Percentiles rank a stretch among this genome's conserved stretches.
phyloP scores from a whole-genome alignment of 768 basidiomycete genomes.

The Lentinus brumalis region DNA sequence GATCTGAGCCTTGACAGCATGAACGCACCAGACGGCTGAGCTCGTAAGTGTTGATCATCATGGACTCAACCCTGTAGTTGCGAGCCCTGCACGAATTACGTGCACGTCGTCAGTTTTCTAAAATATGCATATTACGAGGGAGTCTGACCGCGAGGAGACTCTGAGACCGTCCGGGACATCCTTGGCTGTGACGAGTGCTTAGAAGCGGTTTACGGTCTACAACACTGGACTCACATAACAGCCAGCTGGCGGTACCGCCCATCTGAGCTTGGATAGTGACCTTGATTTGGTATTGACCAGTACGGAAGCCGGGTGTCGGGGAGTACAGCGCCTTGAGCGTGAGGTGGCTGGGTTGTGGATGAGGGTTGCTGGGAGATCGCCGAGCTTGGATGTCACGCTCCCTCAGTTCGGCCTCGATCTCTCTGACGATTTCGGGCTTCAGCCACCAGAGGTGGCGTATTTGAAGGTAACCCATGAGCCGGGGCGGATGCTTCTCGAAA shows the following conservation, averaged over 20 bases:
- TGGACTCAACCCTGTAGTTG: constrained; percentile 45
- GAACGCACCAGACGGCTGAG: constrained; percentile 39
- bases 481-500: constrained; percentile 29
- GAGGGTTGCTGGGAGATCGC: constrained; percentile 6
- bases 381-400: constrained; percentile 35
- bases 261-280: constrained; percentile 47
- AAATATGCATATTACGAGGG: neutral
- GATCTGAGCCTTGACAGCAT: neutral
- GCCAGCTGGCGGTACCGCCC: constrained; percentile 41
- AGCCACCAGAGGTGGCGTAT: constrained; percentile 52
- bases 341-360: constrained; percentile 27
- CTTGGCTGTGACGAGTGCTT: too few species aligned
- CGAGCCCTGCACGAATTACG: constrained; percentile 41
- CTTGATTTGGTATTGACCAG: constrained; percentile 30
- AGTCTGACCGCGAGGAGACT: too few species aligned
- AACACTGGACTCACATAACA: constrained; percentile 35
- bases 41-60: constrained; percentile 46
- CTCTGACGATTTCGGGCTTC: constrained; percentile 43
- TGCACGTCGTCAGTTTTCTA: neutral
- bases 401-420: constrained; percentile 47
- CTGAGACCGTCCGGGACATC: too few species aligned
- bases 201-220: too few species aligned
- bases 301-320: constrained; percentile 23
- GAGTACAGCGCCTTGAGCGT: constrained; percentile 32
- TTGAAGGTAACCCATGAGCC: constrained; percentile 54